Evolutionary conservation across 106 monocot genomes (phyloP), one percentile per base, ranked within the genome.

Genomic region (Dendrobium nobile): DNA sequence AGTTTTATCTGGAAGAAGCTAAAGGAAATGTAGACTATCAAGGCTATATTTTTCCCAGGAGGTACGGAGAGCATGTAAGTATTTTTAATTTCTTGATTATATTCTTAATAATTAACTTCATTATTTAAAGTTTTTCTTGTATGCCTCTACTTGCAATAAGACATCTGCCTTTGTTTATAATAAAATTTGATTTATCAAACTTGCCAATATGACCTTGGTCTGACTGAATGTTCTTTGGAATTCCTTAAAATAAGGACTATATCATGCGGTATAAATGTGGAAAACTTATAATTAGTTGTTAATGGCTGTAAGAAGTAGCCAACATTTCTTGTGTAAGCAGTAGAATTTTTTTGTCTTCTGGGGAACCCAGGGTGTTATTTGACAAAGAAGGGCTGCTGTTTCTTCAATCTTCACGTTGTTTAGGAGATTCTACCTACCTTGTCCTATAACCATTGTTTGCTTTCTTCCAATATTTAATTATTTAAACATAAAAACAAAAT

Each of bases 1-100:
- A 98, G 95, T 98, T 98, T 88, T 98, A 98, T 77, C 79, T 95
- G 40, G 98, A 98, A 91, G 98, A 98, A 86, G 92, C 92, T 31
- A 95, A 98, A 82, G 98, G 92, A 54, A 84, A 82, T 55, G 91
- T 98, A 20, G 91, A 98, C 51, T 98, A 98, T 77, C 95, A 91
- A 88, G 98, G 98, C 20, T 98, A 95, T 85, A 88, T 98, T 47
- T 90, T 98, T 41, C 92, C 98, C 75, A 91, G 95, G 77, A 88
- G 89, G 16, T 91, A 88, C 70, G 88, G 88, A n/a, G 77, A 98
- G 72, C 33, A 54, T 76, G 98, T 95, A 91, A 91, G 98, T 83
- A 65, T 45, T 67, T 26, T 28, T 22, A 82, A 58, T 72, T 61
- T 72, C 26, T 70, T 59, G 16, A 10, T 41, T 24, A 43, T 13